phyloP scores from a whole-genome alignment of 495 filamentous ascomycete genomes.

The Aspergillus ostianus region DNA sequence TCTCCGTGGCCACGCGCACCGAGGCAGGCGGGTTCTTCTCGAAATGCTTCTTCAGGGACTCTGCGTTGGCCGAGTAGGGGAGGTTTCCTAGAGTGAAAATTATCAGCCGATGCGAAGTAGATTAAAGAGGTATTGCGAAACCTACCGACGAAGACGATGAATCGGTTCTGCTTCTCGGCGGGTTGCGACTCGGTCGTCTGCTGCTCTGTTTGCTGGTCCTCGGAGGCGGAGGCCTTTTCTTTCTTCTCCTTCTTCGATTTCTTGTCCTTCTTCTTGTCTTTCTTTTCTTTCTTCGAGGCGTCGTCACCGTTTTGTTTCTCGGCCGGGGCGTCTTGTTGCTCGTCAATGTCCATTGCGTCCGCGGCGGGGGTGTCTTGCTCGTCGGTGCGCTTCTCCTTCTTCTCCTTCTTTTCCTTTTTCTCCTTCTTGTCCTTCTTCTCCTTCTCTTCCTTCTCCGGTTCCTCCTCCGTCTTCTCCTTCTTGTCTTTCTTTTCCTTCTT shows the following conservation, averaged over 20 bases:
- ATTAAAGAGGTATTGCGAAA: slow-evolving; percentile 1
- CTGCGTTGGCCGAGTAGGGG: slow-evolving; percentile 74
- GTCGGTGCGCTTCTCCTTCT: slow-evolving; percentile 5
- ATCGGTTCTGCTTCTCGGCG: slow-evolving; percentile 53
- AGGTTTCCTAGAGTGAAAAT: slow-evolving; percentile 64
- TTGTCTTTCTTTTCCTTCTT: slow-evolving; percentile 16
- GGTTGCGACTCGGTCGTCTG: slow-evolving; percentile 21
- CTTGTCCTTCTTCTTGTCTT: slow-evolving; percentile 13
- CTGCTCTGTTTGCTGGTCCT: slow-evolving; percentile 22
- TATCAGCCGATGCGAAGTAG: not conserved
- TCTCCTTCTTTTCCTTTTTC: slow-evolving; percentile 20
- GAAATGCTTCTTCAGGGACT: slow-evolving; percentile 71
- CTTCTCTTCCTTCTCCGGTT: slow-evolving; percentile 10
- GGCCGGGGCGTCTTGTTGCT: slow-evolving; percentile 3
- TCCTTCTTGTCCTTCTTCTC: slow-evolving; percentile 14
- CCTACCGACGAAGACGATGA: slow-evolving; percentile 82
- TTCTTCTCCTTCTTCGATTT: slow-evolving; percentile 16
- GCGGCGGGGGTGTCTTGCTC: slow-evolving; percentile 7
- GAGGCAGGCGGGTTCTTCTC: slow-evolving; percentile 66
- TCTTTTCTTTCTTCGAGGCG: slow-evolving; percentile 10
- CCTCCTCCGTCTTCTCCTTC: slow-evolving; percentile 18
- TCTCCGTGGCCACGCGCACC: slow-evolving; percentile 74
- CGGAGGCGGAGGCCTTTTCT: slow-evolving; percentile 12
- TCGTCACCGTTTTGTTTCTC: too few relatives aligned
- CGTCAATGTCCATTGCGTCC: slow-evolving; percentile 23